Evolutionary conservation across 2,329 filamentous ascomycete species (phyloP).

Genomic region (Exophiala bonariae): DNA sequence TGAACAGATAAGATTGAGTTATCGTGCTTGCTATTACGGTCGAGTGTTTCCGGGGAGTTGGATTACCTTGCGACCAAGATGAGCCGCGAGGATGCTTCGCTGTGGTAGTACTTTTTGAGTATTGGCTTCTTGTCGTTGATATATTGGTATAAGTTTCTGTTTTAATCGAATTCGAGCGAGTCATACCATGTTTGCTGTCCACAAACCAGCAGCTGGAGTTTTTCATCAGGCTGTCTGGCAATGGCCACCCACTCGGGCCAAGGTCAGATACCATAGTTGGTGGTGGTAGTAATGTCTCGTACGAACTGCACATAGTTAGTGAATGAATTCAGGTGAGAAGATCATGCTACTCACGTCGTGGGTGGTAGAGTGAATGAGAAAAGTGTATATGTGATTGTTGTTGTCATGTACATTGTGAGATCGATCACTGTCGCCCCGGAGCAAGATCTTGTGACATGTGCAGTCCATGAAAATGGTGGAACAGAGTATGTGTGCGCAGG

Average conservation of each 20-base stretch:
- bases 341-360: neutral
- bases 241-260: neutral
- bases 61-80: no score
- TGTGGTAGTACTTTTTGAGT: no score
- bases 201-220: neutral
- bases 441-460: constrained; percentile 1
- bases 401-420: neutral
- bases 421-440: neutral
- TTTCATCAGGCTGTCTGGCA: neutral
- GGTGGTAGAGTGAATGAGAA: neutral
- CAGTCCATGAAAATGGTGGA: neutral
- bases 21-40: no score
- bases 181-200: no score
- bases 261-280: neutral
- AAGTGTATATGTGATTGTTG: neutral
- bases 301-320: neutral
- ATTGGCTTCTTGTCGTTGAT: no score
- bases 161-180: no score
- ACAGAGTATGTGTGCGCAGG: neutral
- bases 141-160: no score
- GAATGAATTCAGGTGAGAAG: neutral
- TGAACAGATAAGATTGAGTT: no score
- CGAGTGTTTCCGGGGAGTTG: no score
- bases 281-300: neutral
- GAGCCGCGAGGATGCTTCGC: no score